Conservation (phyloP, 2,329 filamentous ascomycete genomes). For the Fusarium nisikadoi region DNA sequence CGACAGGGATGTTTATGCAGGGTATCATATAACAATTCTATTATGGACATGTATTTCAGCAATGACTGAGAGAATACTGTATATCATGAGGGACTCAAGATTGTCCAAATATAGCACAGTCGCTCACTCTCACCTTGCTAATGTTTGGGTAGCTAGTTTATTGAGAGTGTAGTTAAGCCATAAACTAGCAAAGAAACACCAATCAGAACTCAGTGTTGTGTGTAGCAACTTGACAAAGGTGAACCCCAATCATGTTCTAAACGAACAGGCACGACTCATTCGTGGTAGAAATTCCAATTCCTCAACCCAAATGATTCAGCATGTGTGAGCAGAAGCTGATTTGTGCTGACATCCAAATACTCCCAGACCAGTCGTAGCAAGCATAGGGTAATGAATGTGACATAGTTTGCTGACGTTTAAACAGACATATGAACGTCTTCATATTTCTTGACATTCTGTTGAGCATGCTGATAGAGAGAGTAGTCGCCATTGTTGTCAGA, state of each 20-base stretch:
- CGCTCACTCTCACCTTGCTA: background rate
- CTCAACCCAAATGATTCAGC: background rate
- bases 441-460: background rate
- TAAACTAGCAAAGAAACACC: background rate
- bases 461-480: background rate
- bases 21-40: background rate
- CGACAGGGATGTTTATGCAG: background rate
- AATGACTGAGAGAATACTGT: background rate
- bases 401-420: background rate
- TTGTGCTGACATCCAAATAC: background rate
- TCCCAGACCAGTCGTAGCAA: background rate
- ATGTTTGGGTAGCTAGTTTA: background rate
- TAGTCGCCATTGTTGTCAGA: background rate
- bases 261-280: background rate
- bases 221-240: background rate
- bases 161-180: background rate
- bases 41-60: background rate
- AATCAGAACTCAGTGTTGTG: conserved; percentile 9
- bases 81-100: background rate
- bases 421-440: background rate
- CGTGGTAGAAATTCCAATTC: background rate
- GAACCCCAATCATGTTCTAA: background rate
- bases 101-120: background rate
- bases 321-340: background rate
- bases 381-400: background rate